A percentile compares a stretch with the other conserved stretches of the same genome.
Evolutionary conservation across 2,329 filamentous ascomycete species (phyloP).

Genomic region (Monosporascus sp.): DNA sequence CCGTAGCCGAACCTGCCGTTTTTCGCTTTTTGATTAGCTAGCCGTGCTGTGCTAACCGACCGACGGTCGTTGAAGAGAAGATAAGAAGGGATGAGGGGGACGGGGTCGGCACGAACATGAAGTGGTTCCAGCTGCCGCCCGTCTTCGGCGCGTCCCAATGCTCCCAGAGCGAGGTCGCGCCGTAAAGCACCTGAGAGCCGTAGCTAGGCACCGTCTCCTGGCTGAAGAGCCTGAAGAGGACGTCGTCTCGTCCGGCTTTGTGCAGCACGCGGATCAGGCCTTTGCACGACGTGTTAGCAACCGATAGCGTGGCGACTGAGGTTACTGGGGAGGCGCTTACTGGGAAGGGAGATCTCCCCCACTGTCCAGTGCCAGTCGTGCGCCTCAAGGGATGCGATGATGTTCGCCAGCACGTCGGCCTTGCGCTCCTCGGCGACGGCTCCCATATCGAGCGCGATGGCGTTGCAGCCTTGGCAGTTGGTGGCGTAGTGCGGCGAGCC

Average conservation of each 20-base stretch:
- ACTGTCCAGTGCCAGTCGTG: constrained; percentile 1
- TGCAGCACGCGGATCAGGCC: constrained; percentile 4
- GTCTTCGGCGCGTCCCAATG: constrained; percentile 8
- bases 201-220: constrained; percentile 3
- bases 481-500: constrained; percentile 1
- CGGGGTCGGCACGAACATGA: constrained; percentile 4
- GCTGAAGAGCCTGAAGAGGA: constrained; percentile 6
- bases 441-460: constrained; percentile 4
- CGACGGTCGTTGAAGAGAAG: neutral
- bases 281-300: neutral
- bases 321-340: neutral
- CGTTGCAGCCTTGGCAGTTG: constrained; percentile 5
- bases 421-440: neutral
- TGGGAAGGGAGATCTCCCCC: constrained; percentile 8
- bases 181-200: constrained; percentile 1
- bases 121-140: constrained; percentile 8
- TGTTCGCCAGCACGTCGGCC: neutral
- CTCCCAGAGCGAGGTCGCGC: constrained; percentile 8
- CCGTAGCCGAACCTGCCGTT: neutral
- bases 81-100: neutral
- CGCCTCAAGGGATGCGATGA: constrained; percentile 1
- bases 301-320: neutral
- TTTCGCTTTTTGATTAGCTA: too few relatives aligned
- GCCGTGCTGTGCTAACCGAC: too few relatives aligned
- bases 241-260: neutral